Percentiles rank a stretch among this genome's conserved stretches.
Evolutionary conservation across 2,329 filamentous ascomycete species (phyloP).

Genomic region (Botrytis porri): DNA sequence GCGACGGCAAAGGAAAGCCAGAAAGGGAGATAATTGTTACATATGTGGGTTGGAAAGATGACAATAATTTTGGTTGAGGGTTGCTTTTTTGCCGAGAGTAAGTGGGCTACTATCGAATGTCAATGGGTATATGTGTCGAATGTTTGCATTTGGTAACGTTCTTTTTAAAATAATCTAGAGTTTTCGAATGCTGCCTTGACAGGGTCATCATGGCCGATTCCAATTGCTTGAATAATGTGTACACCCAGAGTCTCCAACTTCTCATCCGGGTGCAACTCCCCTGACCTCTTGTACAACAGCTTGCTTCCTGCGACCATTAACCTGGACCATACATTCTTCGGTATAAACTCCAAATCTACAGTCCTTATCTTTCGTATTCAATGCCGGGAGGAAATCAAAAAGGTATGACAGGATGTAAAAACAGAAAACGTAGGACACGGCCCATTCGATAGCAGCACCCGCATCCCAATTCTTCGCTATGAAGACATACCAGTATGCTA

Average conservation of each 20-base stretch:
- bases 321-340: conserved; percentile 8
- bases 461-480: conserved; percentile 63
- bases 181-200: background rate
- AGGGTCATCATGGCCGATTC: background rate
- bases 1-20: background rate
- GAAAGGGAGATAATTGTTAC: background rate
- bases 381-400: conserved; percentile 78
- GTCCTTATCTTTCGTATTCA: conserved; percentile 11
- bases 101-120: background rate
- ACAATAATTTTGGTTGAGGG: background rate
- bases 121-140: background rate
- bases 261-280: background rate
- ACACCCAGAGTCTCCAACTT: background rate
- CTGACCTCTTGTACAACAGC: background rate
- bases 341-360: conserved; percentile 9
- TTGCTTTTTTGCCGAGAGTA: background rate
- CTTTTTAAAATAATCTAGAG: background rate
- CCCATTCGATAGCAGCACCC: conserved; percentile 75
- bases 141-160: background rate
- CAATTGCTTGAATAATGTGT: background rate
- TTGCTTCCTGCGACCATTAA: background rate
- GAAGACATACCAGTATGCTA: conserved; percentile 75
- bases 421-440: conserved; percentile 77
- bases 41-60: background rate
- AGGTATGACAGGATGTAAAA: conserved; percentile 83